Base-by-base conservation (phyloP, 192 early-diverging fungal genomes). In the Piromyces sp. region DNA sequence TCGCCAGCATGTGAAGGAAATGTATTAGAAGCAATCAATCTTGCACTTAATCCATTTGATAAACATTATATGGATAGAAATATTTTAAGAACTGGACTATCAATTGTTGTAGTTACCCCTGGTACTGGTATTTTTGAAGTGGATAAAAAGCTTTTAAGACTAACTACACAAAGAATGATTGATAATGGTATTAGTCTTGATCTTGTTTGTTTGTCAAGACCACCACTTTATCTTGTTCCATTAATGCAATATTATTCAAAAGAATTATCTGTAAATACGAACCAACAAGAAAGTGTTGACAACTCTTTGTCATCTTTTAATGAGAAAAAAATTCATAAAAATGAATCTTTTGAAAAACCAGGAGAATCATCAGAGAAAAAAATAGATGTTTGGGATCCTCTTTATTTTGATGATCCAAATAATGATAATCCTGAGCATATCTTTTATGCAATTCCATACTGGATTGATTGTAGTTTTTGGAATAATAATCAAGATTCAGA, bases 41-140 rank as follows among this genome's bases (percentile, higher is more conserved):
- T 99, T 29, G 97, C 96, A 3, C 88, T 99, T 79, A 99, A 98
- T 87, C 94, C 95, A 19, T 94, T 97, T 85, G 94, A 96, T 80
- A 94, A 93, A 82, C 95, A 96, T 84, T 95, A 95, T 85, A 93
- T 97, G 33, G 95, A 97, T 85, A 92, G 97, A n/a, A 97, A 98
- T 87, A 85, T 98, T 30, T 86, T 94, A 79, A 88, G 96, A 40
- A 99, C 96, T 11, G 96, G 95, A 58, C 88, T 96, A 7, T 92
- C 93, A 30, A 95, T 96, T 13, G 90, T 97, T 9, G 88, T 98
- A 51, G 88, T 98, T 30, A 97, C 96, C 0, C 94, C 97, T 13
- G 94, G 95, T 15, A 89, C 94, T 15, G 97, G 97, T 1, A 90
- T 94, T 40, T 98, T 96, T 86, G 91, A 95, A 78, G 96, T 95